Evolutionary conservation across 2,329 filamentous ascomycete species (phyloP).

Genomic region (Nectriaceae sp.): DNA sequence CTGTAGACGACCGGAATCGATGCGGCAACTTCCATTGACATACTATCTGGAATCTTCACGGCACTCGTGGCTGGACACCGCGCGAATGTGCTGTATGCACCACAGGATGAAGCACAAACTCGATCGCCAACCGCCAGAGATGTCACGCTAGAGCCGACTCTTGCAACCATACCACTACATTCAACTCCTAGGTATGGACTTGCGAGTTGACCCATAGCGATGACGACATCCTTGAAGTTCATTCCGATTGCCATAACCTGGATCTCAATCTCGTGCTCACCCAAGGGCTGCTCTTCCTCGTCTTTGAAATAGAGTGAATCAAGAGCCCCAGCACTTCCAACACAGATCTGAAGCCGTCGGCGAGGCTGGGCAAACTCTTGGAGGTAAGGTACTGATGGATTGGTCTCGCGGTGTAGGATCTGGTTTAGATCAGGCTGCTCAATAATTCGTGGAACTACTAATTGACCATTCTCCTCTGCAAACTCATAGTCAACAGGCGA

Average conservation of each 20-base stretch:
- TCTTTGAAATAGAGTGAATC: conserved; percentile 45
- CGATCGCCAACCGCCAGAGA: conserved; percentile 5
- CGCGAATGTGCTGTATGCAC: neutral
- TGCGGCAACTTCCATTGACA: conserved; percentile 37
- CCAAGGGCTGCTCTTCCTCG: conserved; percentile 28
- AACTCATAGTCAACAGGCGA: conserved; percentile 31
- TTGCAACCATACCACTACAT: conserved; percentile 40
- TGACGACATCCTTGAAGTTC: conserved; percentile 50
- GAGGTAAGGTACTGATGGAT: conserved; percentile 27
- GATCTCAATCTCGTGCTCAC: conserved; percentile 42
- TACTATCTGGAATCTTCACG: conserved; percentile 34
- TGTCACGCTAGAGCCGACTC: conserved; percentile 15
- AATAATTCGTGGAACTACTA: conserved; percentile 32
- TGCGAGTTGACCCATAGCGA: conserved; percentile 41
- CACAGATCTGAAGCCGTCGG: conserved; percentile 38
- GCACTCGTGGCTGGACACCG: neutral
- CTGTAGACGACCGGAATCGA: conserved; percentile 33
- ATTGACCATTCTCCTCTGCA: conserved; percentile 27
- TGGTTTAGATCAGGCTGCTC: conserved; percentile 28
- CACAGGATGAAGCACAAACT: neutral
- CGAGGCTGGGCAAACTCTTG: conserved; percentile 40
- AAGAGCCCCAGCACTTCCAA: conserved; percentile 40
- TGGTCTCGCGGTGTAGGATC: conserved; percentile 27
- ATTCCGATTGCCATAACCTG: conserved; percentile 45
- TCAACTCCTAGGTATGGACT: conserved; percentile 41